A percentile compares a stretch with the other conserved stretches of the same genome.
Evolutionary conservation across 169 alveolate genomes (phyloP).

Genomic region (Cryptosporidium tyzzeri): DNA sequence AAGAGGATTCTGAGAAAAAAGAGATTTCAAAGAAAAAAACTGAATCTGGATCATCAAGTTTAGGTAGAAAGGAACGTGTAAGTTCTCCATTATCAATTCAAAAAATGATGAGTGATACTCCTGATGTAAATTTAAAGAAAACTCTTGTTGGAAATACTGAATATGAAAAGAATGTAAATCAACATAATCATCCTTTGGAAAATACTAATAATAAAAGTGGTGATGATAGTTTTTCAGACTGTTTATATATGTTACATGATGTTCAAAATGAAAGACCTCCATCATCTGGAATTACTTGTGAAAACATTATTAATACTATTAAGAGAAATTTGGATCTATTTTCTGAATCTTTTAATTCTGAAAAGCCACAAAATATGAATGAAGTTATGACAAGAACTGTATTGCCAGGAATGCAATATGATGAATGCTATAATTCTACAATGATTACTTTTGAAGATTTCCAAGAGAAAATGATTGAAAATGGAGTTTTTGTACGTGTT

Average conservation of each 20-base stretch:
- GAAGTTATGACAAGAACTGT: constrained; percentile 74
- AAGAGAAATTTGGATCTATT: constrained; percentile 14
- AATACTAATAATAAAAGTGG: neutral
- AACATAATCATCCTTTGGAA: constrained; percentile 27
- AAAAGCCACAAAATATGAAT: neutral
- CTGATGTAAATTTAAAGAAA: constrained; percentile 4
- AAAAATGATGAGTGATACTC: neutral
- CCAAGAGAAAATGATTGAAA: constrained; percentile 31
- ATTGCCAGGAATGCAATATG: constrained; percentile 70
- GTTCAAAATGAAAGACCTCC: constrained; percentile 62
- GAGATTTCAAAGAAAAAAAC: neutral
- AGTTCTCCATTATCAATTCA: constrained; percentile 26
- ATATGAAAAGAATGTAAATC: constrained; percentile 45
- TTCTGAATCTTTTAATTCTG: constrained; percentile 2
- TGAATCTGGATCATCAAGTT: neutral
- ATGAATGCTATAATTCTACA: constrained; percentile 71
- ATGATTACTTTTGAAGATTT: constrained; percentile 39
- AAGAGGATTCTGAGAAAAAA: neutral
- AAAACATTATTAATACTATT: constrained; percentile 20
- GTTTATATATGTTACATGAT: constrained; percentile 54
- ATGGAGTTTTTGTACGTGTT: constrained; percentile 27
- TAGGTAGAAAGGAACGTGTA: constrained; percentile 37
- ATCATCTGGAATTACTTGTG: constrained; percentile 50
- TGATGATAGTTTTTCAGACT: neutral
- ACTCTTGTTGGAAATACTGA: constrained; percentile 43